phyloP scores from a whole-genome alignment of 306 rosid species.

The apple (Malus domestica) region ASM211411v1 NC_041803.1:48412501-48413000 shows the following conservation, averaged over 20 bases:
- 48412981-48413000: constrained; percentile 51
- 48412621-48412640: constrained; percentile 30
- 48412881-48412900: constrained; percentile 58
- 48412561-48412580: constrained; percentile 64
- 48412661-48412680: constrained; percentile 50
- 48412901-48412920: constrained; percentile 53
- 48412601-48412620: constrained; percentile 47
- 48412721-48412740: constrained; percentile 54
- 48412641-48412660: constrained; percentile 47
- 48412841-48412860: constrained; percentile 43
- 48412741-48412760: constrained; percentile 50
- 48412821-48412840: constrained; percentile 57
- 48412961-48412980: constrained; percentile 47
- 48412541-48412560: constrained; percentile 50
- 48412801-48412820: constrained; percentile 38
- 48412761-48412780: constrained; percentile 36
- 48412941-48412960: constrained; percentile 52
- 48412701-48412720: constrained; percentile 41
- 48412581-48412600: constrained; percentile 38
- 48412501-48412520: constrained; percentile 15
- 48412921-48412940: constrained; percentile 48
- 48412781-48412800: constrained; percentile 41
- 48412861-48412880: constrained; percentile 55
- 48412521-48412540: constrained; percentile 57
- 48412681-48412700: constrained; percentile 22